Evolutionary conservation across 2,329 filamentous ascomycete genomes (phyloP).

Genomic region (Aspergillus ochraceoroseus): DNA sequence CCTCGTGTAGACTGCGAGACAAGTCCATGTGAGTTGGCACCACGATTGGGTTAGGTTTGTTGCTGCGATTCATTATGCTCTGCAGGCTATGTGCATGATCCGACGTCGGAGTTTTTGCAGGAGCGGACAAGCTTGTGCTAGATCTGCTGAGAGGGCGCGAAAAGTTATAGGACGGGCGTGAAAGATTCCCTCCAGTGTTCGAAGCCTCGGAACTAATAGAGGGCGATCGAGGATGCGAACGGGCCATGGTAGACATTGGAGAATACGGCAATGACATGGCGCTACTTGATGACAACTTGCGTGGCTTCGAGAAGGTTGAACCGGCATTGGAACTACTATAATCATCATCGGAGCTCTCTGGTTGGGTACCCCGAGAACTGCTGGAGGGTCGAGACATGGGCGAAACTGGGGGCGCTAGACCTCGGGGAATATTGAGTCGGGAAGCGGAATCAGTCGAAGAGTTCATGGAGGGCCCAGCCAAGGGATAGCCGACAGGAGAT

Average conservation of each 20-base stretch:
- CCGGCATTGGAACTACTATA: conserved; percentile 54
- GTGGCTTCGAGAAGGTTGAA: conserved; percentile 61
- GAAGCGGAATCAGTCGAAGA: conserved; percentile 38
- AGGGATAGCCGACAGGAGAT: conserved; percentile 8
- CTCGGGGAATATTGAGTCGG: conserved; percentile 38
- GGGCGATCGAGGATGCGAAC: conserved; percentile 67
- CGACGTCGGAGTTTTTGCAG: conserved; percentile 24
- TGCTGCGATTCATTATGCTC: conserved; percentile 26
- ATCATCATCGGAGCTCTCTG: conserved; percentile 65
- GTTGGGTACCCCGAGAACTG: conserved; percentile 58
- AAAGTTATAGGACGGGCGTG: conserved; percentile 83
- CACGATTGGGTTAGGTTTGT: conserved; percentile 34
- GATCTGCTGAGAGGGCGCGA: conserved; percentile 74
- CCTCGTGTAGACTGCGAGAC: conserved; percentile 22
- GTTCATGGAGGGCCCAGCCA: conserved; percentile 26
- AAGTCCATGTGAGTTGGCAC: conserved; percentile 26
- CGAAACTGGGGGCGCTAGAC: conserved; percentile 45
- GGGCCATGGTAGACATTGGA: conserved; percentile 59
- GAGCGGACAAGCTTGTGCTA: conserved; percentile 38
- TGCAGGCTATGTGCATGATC: conserved; percentile 24
- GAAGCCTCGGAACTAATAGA: conserved; percentile 81
- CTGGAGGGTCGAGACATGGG: conserved; percentile 40
- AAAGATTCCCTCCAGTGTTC: conserved; percentile 53
- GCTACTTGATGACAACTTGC: conserved; percentile 73
- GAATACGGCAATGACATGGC: conserved; percentile 57